Base-by-base conservation (phyloP, 2,329 filamentous ascomycete genomes). In the Aspergillus sp. region DNA sequence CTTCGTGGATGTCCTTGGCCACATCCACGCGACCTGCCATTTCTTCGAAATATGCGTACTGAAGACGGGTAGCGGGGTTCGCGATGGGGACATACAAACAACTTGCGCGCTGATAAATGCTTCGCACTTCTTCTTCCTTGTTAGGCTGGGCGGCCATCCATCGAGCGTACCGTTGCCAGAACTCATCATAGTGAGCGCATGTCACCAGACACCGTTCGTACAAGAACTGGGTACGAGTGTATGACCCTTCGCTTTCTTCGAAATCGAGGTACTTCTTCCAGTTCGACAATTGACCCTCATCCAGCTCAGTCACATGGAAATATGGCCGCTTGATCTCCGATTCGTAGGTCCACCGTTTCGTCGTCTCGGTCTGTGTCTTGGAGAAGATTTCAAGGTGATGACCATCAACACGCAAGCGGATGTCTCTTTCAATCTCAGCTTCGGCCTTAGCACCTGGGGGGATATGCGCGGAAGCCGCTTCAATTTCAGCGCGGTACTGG, bases 231-330 rank as follows among this genome's bases (percentile, higher is more conserved):
- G 79, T 85, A 50, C 93, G 82, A 12, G 76, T 70, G 56, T 83
- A 88, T 54, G 90, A 82, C 45, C 87, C 89, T 66, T 95, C 86
- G 0, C 78, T 72, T 70, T 98, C 93, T 65, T 98, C 93, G 59
- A 94, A 97, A 64, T 97, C 91, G 41, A 98, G 80, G 60, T 97
- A 98, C 62, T 95, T 95, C 60, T 87, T 82, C 93, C 93, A 98
- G 68, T 95, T 96, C 33, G 74, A 76, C 15, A 98, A 73, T 63
- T 98, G 89, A 7, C 81, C 73, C 51, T 93, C 84, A 58, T 96
- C 90, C 7, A 98, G 78, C 63, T 95, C 88, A 1, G 89, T 95
- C 25, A 96, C 89, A 63, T 96, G 91, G 73, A 96, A 98, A 67
- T 97, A 98, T 0, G 90, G 90, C 1, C 93, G 83, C 74, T 96